Evolutionary conservation across 495 filamentous ascomycete genomes (phyloP), one percentile per base, ranked within the genome.

Genomic region (Stereocaulon alpinum): DNA sequence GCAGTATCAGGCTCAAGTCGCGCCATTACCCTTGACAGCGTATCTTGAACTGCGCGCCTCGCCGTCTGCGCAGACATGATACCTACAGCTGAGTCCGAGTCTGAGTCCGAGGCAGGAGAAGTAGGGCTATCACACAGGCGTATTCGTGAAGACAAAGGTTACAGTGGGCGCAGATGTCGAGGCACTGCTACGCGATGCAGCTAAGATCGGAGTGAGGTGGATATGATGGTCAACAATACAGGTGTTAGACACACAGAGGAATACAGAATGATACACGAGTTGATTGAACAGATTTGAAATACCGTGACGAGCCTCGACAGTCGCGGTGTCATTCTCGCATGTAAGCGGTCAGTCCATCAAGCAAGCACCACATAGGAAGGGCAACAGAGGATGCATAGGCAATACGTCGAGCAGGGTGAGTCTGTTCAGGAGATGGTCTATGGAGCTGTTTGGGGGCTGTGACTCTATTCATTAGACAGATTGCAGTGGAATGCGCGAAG

Each of bases 201-300:
- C 78, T 14, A 61, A 64, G 24, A 43, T 56, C 32, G 78, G 67
- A 64, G 76, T 77, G 1, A 55, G 79, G 51, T 83, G 11, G 79
- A 83, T 66, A 70, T 82, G 22, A 65, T 83, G 62, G 72, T 79
- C 55, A 81, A 81, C 54, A 82, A 83, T 64, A 80, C 79, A 0
- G 80, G 79, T 6, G 49, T 62, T 27, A 58, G 61, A 12, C 56
- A 68, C 14, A 59, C 47, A 22, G 29, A 50, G 22, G 63, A 71
- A 24, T 68, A 71, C 2, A 60, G 59, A 0, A 66, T 67, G 3
- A 58, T 78, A 2, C 75, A 79, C 61, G 65, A 76, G 34, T 53
- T 64, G 55, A 55, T 63, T 0, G 74, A 78, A 49, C 53, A 65
- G 0, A 70, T 64, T 0, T 82, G 70, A 67, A 78, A 82, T 51